Evolutionary conservation across 2,329 filamentous ascomycete genomes (phyloP).

Genomic region (Lasiodiplodia theobromae): DNA sequence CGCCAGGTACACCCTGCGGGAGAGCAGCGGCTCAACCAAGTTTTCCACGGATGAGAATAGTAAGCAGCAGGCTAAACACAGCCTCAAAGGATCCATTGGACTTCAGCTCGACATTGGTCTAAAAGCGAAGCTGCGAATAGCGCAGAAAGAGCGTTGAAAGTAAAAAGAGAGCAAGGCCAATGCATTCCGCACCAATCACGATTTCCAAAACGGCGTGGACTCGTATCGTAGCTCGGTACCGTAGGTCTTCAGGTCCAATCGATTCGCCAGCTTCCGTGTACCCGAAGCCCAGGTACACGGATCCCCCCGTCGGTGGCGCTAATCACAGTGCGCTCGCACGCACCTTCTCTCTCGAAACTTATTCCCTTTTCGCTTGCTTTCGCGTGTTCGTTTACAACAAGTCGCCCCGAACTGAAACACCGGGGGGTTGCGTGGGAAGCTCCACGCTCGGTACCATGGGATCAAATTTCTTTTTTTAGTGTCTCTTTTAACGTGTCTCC

Average conservation of each 20-base stretch:
- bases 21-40: background rate
- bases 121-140: background rate
- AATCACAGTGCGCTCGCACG: background rate
- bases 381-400: background rate
- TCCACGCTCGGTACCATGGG: background rate
- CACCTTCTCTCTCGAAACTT: background rate
- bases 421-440: background rate
- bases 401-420: background rate
- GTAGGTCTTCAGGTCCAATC: background rate
- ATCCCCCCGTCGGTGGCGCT: background rate
- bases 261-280: background rate
- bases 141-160: no score
- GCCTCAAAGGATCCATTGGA: no score
- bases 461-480: background rate
- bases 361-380: background rate
- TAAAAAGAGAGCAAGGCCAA: background rate
- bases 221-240: background rate
- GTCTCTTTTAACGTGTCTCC: background rate
- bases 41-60: no score
- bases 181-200: background rate
- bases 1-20: background rate
- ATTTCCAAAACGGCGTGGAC: background rate
- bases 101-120: background rate
- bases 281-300: background rate
- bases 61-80: no score